Base-by-base conservation (phyloP, 2,329 filamentous ascomycete species). In the Cytospora chrysosperma region DNA sequence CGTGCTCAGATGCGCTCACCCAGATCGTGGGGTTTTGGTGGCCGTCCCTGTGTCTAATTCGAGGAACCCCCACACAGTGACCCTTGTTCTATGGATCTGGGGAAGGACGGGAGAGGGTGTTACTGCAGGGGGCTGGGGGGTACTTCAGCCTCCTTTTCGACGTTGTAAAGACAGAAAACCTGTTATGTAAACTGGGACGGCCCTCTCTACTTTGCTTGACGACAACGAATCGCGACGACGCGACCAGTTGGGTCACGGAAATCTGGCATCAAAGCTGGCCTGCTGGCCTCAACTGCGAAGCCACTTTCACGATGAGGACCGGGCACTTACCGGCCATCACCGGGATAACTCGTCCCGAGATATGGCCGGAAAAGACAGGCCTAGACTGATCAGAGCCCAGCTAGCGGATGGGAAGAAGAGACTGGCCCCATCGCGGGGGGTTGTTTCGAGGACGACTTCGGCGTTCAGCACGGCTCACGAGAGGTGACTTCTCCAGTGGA, bases 11-110 rank as follows among this genome's bases (percentile, higher is more conserved):
- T 27, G 56, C 51, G 24, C n/a, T n/a, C 53, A 37, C 19, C 52
- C 43, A 30, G 37, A 32, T 54, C 64, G 64, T 65, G 64, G 64
- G 64, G 61, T 58, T 43, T 47, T 61, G 61, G 43, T 64, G 53
- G 56, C 52, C 53, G 6, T 58, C 40, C 27, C 37, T 26, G 47
- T 50, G 56, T 53, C 32, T 65, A 30, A 65, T 63, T 63, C 55
- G 60, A 65, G 54, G 56, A 30, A 65, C 63, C 63, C 63, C 63
- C 63, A 65, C 63, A 30, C 59, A 24, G 34, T 21, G 7, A 17
- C 50, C 24, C 24, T 13, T 7, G 13, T 30, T 43, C 53, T 61
- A 49, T 43, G 53, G 54, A 53, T 55, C 51, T 37, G 59, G 59
- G 59, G 59, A 55, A 49, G 59, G 51, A 61, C 34, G 59, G 51